A percentile compares a stretch with the other conserved stretches of the same genome.
phyloP scores from a whole-genome alignment of 768 basidiomycete species.

The Leccinum obscurum region DNA sequence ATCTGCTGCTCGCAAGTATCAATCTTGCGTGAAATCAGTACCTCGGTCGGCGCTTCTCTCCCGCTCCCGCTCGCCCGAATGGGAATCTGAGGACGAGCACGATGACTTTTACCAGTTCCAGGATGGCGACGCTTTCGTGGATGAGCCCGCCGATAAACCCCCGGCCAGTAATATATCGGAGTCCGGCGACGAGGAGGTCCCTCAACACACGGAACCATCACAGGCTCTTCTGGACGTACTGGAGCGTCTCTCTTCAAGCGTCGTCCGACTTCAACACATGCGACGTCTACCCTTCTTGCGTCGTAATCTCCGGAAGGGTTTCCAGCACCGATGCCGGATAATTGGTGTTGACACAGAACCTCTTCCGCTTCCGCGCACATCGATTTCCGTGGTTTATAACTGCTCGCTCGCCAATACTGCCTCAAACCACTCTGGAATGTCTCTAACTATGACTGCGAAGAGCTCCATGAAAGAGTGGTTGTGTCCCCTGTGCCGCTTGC shows the following conservation, averaged over 20 bases:
- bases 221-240: slow-evolving; percentile 38
- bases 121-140: slow-evolving; percentile 7
- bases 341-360: slow-evolving; percentile 37
- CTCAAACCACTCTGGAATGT: slow-evolving; percentile 13
- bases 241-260: slow-evolving; percentile 32
- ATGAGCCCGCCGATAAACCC: slow-evolving; percentile 2
- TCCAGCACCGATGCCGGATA: slow-evolving; percentile 42
- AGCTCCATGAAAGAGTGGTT: slow-evolving; percentile 38
- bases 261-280: slow-evolving; percentile 39
- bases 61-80: neutral
- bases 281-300: slow-evolving; percentile 54
- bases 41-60: neutral
- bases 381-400: slow-evolving; percentile 28
- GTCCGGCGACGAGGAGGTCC: slow-evolving; percentile 1
- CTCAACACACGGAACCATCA: slow-evolving; percentile 27
- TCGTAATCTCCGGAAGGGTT: slow-evolving; percentile 52
- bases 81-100: slow-evolving; percentile 5
- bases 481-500: slow-evolving; percentile 57
- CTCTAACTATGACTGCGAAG: slow-evolving; percentile 10
- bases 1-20: slow-evolving; percentile 14
- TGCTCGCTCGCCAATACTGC: slow-evolving; percentile 10
- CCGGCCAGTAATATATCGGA: slow-evolving; percentile 10
- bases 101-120: neutral
- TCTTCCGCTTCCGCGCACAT: slow-evolving; percentile 15
- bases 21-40: slow-evolving; percentile 18